Percentiles rank a stretch among this genome's conserved stretches.
Conservation (phyloP, 768 basidiomycete species). For the Cantharellus anzutake region DNA sequence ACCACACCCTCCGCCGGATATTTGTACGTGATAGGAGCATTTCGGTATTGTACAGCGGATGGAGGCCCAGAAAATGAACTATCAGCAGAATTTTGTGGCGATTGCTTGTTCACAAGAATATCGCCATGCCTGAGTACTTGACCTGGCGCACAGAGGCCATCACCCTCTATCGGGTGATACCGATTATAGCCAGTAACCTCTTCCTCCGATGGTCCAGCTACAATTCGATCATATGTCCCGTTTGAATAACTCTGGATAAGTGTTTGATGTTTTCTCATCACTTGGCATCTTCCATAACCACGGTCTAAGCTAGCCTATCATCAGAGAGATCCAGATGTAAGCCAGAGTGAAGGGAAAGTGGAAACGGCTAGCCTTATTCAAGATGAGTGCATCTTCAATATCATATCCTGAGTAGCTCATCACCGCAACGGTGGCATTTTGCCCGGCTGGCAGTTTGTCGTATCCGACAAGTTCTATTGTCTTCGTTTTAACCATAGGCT, state of each 20-base stretch:
- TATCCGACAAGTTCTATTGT: slow-evolving; percentile 96
- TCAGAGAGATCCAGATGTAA: neutral
- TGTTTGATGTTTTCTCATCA: slow-evolving; percentile 86
- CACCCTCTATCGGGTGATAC: slow-evolving; percentile 79
- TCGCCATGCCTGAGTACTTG: slow-evolving; percentile 86
- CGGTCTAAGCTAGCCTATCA: slow-evolving; percentile 81
- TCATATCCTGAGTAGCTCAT: slow-evolving; percentile 99
- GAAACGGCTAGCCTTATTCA: slow-evolving; percentile 50
- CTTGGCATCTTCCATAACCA: slow-evolving; percentile 95
- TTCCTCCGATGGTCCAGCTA: slow-evolving; percentile 77
- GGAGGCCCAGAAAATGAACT: slow-evolving; percentile 65
- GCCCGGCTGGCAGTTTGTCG: slow-evolving; percentile 89
- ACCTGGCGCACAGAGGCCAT: slow-evolving; percentile 89
- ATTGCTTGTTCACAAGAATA: slow-evolving; percentile 93
- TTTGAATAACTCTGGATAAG: slow-evolving; percentile 93
- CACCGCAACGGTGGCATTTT: slow-evolving; percentile 95
- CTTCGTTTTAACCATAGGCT: slow-evolving; percentile 98
- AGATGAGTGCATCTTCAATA: slow-evolving; percentile 95
- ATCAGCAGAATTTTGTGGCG: slow-evolving; percentile 85
- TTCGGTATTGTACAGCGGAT: slow-evolving; percentile 72
- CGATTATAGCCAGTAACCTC: slow-evolving; percentile 62
- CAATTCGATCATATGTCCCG: slow-evolving; percentile 88
- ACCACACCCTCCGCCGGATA: slow-evolving; percentile 84
- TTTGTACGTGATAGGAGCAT: slow-evolving; percentile 84
- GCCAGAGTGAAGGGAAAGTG: neutral